Evolutionary conservation across 371 early-diverging fungal species (phyloP), one percentile per base, ranked within the genome.

Genomic region (Mucor piriformis): DNA sequence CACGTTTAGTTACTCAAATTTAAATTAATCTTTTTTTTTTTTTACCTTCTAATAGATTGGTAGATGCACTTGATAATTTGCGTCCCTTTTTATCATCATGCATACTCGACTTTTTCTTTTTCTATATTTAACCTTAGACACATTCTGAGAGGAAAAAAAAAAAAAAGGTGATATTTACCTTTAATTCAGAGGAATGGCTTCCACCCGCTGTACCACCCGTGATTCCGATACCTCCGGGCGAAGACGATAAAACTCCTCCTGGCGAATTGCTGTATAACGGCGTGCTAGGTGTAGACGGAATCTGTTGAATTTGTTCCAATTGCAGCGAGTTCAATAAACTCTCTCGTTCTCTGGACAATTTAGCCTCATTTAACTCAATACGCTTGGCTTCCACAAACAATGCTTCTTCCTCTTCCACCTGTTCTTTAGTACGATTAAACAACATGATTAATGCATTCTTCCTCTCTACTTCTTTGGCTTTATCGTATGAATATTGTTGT

Each of bases 351-450:
- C 77, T 79, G 2, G 86, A 68, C 47, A 94, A 78, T 57, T 79
- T 74, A 16, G 79, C 79, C 70, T 95, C 92, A 53, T 88, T 89
- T 37, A 83, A 81, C 57, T 94, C 93, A 38, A 94, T 86, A 33
- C 89, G 81, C 13, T 87, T 82, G 3, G 92, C 88, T 69, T 94
- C 93, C 29, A 85, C 54, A 32, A 87, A 82, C 18, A 96, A 68
- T 13, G 83, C 77, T 58, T 90, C 92, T 61, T 95, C 95, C 64
- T 95, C 94, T 72, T 90, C 84, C 21, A 93, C 85, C 63, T 94
- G 87, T 51, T 92, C 94, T 15, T 82, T 75, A 8, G 91, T 86
- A 20, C 95, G 84, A 18, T 65, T 74, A 57, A 87, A 89, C 35
- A 96, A 68, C 12, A 74, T 71, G 20, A 81, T 83, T 7, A 95